Evolutionary conservation across 768 basidiomycete genomes (phyloP).

Genomic region (Rhodotorula graminis): DNA sequence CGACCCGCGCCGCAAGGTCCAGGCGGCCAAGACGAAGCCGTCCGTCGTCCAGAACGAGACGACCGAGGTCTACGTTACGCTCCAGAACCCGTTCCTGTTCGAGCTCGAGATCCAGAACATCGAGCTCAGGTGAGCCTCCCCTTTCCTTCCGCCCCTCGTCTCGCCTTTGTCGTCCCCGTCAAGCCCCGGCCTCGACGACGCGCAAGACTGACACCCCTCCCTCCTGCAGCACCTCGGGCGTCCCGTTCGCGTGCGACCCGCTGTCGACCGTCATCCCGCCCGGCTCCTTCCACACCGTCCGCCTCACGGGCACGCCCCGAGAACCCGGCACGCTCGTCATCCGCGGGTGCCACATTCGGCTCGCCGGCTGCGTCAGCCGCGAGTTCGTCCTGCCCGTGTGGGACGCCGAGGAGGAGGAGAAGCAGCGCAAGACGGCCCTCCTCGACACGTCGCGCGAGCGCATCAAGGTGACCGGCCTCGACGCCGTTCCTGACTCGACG

Average conservation of each 20-base stretch:
- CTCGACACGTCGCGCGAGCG: slow-evolving; percentile 51
- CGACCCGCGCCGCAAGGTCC: slow-evolving; percentile 65
- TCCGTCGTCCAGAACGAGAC: slow-evolving; percentile 75
- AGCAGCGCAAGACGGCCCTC: slow-evolving; percentile 18
- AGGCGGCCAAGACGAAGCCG: slow-evolving; percentile 57
- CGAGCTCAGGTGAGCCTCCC: slow-evolving; percentile 62
- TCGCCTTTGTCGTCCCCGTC: too few relatives aligned
- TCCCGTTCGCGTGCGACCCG: slow-evolving; percentile 63
- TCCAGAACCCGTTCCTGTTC: slow-evolving; percentile 90
- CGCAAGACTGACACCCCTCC: too few relatives aligned
- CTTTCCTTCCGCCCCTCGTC: neutral
- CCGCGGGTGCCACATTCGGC: slow-evolving; percentile 72
- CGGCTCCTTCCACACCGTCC: slow-evolving; percentile 65
- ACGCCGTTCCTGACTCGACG: slow-evolving; percentile 47
- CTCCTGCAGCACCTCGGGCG: slow-evolving; percentile 68
- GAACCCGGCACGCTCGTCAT: slow-evolving; percentile 64
- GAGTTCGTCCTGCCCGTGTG: slow-evolving; percentile 73
- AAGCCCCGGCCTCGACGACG: too few relatives aligned
- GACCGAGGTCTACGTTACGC: slow-evolving; percentile 71
- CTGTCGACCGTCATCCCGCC: slow-evolving; percentile 67
- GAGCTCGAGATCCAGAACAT: slow-evolving; percentile 81
- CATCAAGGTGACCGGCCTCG: slow-evolving; percentile 68
- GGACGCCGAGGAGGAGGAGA: slow-evolving; percentile 62
- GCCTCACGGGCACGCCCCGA: slow-evolving; percentile 63
- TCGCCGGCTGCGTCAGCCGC: slow-evolving; percentile 63